phyloP scores from a whole-genome alignment of 169 alveolate species.

The Plasmodium reichenowi region DNA sequence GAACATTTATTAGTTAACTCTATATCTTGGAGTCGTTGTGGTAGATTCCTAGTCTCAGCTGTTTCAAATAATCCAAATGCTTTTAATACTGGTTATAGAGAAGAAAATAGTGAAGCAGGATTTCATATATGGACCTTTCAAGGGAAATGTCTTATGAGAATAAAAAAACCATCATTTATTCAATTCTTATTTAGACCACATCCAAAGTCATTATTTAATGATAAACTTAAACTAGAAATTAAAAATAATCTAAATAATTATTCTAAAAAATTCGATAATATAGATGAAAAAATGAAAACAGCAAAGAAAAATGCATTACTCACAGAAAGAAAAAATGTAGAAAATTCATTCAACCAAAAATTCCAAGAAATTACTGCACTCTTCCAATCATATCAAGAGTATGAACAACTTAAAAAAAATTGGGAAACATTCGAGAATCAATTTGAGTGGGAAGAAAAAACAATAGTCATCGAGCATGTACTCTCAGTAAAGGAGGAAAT shows the following conservation, averaged over 20 bases:
- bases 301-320: conserved; percentile 82
- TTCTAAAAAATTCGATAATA: conserved; percentile 80
- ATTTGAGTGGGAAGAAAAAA: conserved; percentile 81
- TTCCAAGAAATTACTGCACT: conserved; percentile 28
- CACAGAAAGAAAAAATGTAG: conserved; percentile 75
- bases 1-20: conserved; percentile 90
- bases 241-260: conserved; percentile 90
- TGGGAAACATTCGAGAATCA: conserved; percentile 83
- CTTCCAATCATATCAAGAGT: conserved; percentile 62
- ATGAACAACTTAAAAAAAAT: conserved; percentile 77
- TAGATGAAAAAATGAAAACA: conserved; percentile 86
- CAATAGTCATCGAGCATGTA: conserved; percentile 63
- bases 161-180: conserved; percentile 87
- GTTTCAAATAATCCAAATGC: conserved; percentile 58
- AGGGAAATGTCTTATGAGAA: conserved; percentile 89
- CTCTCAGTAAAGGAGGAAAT: conserved; percentile 67
- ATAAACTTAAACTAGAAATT: conserved; percentile 86
- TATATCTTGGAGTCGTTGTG: conserved; percentile 91
- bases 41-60: conserved; percentile 89
- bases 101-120: conserved; percentile 89
- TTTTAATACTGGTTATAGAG: conserved; percentile 16
- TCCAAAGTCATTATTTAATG: conserved; percentile 89
- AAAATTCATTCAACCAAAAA: conserved; percentile 33
- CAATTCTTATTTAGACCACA: conserved; percentile 92
- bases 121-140: conserved; percentile 91